Conservation (phyloP, 2,329 filamentous ascomycete species). For the Calonectria crousiana region DNA sequence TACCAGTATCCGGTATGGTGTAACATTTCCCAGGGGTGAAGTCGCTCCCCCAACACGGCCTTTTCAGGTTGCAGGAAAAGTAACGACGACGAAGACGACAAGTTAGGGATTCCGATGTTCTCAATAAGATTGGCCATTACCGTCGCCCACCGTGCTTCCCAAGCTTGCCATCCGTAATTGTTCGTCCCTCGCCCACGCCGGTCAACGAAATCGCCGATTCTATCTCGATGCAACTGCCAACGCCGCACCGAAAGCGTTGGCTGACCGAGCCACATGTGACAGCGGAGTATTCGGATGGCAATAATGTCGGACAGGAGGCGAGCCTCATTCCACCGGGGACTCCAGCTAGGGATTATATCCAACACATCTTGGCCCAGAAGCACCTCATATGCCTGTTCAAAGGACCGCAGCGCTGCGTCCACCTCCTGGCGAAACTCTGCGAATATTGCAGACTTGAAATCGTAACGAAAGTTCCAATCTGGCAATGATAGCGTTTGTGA, state of each 20-base stretch:
- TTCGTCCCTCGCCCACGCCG: slow-evolving; percentile 85
- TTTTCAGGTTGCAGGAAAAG: slow-evolving; percentile 71
- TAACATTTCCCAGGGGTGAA: slow-evolving; percentile 73
- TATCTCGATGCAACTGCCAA: slow-evolving; percentile 83
- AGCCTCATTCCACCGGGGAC: slow-evolving; percentile 91
- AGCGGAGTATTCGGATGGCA: slow-evolving; percentile 84
- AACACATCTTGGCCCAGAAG: slow-evolving; percentile 87
- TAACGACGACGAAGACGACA: slow-evolving; percentile 56
- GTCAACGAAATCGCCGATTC: slow-evolving; percentile 82
- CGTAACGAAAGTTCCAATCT: slow-evolving; percentile 94
- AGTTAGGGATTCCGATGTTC: slow-evolving; percentile 63
- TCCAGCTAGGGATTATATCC: slow-evolving; percentile 91
- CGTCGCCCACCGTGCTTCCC: slow-evolving; percentile 81
- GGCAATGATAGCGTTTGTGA: slow-evolving; percentile 87
- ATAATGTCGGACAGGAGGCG: slow-evolving; percentile 86
- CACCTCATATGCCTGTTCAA: slow-evolving; percentile 87
- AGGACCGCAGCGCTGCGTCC: slow-evolving; percentile 87
- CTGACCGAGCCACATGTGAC: slow-evolving; percentile 83
- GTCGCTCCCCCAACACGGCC: slow-evolving; percentile 65
- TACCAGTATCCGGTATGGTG: slow-evolving; percentile 79
- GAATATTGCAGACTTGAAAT: slow-evolving; percentile 92
- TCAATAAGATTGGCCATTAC: slow-evolving; percentile 73
- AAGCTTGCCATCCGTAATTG: slow-evolving; percentile 94
- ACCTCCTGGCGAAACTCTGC: slow-evolving; percentile 95
- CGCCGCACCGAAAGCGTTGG: slow-evolving; percentile 83